phyloP scores from a whole-genome alignment of 139 green algal species.

The Axilococcus clingmanii region DNA sequence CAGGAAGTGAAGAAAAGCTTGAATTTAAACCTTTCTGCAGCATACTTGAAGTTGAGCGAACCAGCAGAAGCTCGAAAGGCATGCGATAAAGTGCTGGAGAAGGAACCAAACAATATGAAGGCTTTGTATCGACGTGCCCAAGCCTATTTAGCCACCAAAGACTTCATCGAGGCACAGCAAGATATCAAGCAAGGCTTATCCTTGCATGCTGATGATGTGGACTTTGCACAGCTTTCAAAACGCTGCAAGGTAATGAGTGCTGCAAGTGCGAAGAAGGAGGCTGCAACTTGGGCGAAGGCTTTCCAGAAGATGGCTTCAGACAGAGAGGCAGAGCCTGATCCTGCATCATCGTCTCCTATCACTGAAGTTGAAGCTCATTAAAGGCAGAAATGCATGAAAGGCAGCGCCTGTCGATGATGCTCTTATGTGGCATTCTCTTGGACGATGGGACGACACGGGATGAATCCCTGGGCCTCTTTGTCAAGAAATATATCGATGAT shows the following conservation, averaged over 20 bases:
- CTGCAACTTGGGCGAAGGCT: not conserved
- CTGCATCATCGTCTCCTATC: too few relatives aligned
- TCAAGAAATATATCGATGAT: too few relatives aligned
- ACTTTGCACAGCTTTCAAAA: slow-evolving; percentile 24
- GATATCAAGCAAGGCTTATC: slow-evolving; percentile 49
- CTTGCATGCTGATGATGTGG: slow-evolving; percentile 8
- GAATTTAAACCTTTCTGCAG: slow-evolving; percentile 79
- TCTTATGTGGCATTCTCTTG: too few relatives aligned
- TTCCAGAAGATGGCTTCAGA: slow-evolving; percentile 9
- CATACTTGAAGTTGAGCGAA: slow-evolving; percentile 59
- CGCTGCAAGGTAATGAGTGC: slow-evolving; percentile 12
- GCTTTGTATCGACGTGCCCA: slow-evolving; percentile 86
- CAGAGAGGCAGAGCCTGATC: too few relatives aligned
- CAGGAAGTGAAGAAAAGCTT: slow-evolving; percentile 61
- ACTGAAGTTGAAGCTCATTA: too few relatives aligned
- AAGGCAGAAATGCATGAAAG: too few relatives aligned
- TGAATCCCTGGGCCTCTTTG: too few relatives aligned
- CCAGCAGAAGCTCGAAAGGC: slow-evolving; percentile 6
- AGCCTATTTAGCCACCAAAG: slow-evolving; percentile 36
- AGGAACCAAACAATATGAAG: slow-evolving; percentile 83
- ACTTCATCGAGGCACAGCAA: slow-evolving; percentile 69
- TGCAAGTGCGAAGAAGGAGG: slow-evolving; percentile 11
- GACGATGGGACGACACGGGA: too few relatives aligned
- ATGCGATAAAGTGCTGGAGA: slow-evolving; percentile 58
- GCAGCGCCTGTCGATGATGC: too few relatives aligned